phyloP scores from a whole-genome alignment of 805 yeast genomes.

The Schwanniomyces sp. region DNA sequence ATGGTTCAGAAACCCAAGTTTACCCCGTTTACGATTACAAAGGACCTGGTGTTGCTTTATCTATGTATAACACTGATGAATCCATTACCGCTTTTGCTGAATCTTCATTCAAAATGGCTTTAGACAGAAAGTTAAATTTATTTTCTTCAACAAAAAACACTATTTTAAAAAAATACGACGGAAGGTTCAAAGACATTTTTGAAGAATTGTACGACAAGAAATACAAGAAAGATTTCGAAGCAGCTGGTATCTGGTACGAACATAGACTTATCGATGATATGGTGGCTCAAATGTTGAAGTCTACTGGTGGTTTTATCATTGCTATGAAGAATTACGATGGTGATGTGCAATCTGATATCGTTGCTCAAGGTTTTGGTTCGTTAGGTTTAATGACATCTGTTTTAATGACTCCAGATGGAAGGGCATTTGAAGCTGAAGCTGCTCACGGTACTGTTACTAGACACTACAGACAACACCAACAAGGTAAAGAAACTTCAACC shows the following conservation, averaged over 20 bases:
- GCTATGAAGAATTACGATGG: slow-evolving; percentile 98
- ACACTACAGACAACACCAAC: slow-evolving; percentile 93
- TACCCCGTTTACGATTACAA: slow-evolving; percentile 67
- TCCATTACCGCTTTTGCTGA: slow-evolving; percentile 91
- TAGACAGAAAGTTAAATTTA: slow-evolving; percentile 73
- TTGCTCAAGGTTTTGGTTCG: slow-evolving; percentile 97
- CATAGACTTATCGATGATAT: slow-evolving; percentile 96
- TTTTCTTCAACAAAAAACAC: slow-evolving; percentile 94
- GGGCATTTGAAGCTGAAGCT: slow-evolving; percentile 93
- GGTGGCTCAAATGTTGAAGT: slow-evolving; percentile 98
- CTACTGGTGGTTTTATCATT: slow-evolving; percentile 90
- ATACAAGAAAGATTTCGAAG: slow-evolving; percentile 72
- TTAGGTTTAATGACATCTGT: slow-evolving; percentile 97
- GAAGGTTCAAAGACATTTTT: slow-evolving; percentile 92
- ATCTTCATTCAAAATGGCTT: slow-evolving; percentile 85
- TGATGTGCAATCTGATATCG: slow-evolving; percentile 94
- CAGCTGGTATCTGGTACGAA: slow-evolving; percentile 89
- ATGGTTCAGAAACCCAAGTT: slow-evolving; percentile 56
- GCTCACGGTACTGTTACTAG: slow-evolving; percentile 99
- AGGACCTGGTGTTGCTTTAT: slow-evolving; percentile 78
- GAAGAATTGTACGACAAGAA: slow-evolving; percentile 71
- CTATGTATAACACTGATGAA: slow-evolving; percentile 95
- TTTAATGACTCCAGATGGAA: slow-evolving; percentile 95
- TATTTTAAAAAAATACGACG: slow-evolving; percentile 90
- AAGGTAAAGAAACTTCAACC: slow-evolving; percentile 95